phyloP scores from a whole-genome alignment of 2,329 filamentous ascomycete genomes.

The Colletotrichum incanum region DNA sequence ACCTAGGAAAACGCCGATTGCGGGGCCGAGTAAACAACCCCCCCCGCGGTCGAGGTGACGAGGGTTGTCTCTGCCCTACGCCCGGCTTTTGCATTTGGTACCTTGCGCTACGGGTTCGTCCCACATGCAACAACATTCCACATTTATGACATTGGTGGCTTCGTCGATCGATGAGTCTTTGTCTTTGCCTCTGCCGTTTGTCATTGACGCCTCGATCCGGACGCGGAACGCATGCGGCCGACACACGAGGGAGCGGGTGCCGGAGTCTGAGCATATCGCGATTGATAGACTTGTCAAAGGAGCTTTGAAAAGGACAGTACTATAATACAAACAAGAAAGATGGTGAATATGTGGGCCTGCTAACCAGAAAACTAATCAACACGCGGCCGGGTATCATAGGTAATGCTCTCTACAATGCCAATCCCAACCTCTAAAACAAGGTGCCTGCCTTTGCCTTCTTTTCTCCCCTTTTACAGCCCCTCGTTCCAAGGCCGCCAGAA shows the following conservation, averaged over 20 bases:
- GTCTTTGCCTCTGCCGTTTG: neutral
- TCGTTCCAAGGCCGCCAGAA: constrained; percentile 62
- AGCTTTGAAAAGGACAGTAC: neutral
- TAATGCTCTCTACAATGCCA: constrained; percentile 15
- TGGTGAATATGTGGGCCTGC: constrained; percentile 1
- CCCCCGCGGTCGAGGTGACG: neutral
- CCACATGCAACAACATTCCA: neutral
- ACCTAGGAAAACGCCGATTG: neutral
- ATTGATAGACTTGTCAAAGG: neutral
- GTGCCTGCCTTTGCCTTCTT: neutral
- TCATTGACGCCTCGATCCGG: neutral
- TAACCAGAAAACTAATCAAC: neutral
- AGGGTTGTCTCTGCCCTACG: neutral
- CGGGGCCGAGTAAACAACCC: neutral
- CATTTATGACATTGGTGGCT: neutral
- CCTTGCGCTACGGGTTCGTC: neutral
- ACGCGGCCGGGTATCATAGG: constrained; percentile 17
- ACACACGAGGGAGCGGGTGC: neutral
- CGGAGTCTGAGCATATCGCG: neutral
- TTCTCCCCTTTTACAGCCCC: constrained; percentile 16
- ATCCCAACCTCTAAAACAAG: neutral
- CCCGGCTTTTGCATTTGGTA: neutral
- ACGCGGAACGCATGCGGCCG: neutral
- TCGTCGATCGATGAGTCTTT: neutral
- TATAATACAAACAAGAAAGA: too few relatives aligned